Conservation (phyloP, 1,139 yeast species). For the Protomyces gravidus region DNA sequence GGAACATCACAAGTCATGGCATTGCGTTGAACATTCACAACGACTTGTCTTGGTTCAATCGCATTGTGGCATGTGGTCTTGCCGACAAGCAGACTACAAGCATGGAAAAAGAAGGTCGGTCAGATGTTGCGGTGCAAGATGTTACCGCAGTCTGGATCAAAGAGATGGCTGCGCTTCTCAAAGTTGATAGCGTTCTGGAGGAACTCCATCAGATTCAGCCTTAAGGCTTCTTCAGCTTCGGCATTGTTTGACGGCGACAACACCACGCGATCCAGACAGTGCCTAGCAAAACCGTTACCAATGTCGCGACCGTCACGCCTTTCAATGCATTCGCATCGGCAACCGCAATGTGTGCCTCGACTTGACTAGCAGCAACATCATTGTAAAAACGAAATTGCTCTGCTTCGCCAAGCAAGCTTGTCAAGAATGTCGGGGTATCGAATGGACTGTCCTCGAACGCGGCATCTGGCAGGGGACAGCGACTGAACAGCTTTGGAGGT, state of each 20-base stretch:
- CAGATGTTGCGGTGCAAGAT: not conserved
- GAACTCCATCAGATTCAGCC: not conserved
- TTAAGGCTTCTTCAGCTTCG: not conserved
- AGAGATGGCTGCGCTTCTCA: not conserved
- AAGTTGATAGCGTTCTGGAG: not conserved
- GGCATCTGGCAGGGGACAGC: constrained; percentile 10
- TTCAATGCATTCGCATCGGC: not conserved
- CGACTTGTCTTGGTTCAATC: constrained; percentile 64
- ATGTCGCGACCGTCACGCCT: not conserved
- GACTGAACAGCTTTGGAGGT: constrained; percentile 3
- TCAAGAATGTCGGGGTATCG: constrained; percentile 7
- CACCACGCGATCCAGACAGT: constrained; percentile 2
- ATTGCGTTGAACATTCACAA: constrained; percentile 75
- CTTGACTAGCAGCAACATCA: not conserved
- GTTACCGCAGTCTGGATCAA: not conserved
- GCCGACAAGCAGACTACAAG: constrained; percentile 58
- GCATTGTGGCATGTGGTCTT: constrained; percentile 80
- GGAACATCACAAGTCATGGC: constrained; percentile 87
- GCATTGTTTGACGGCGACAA: not conserved
- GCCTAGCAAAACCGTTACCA: constrained; percentile 1
- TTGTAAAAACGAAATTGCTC: constrained; percentile 1
- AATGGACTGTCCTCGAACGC: constrained; percentile 20
- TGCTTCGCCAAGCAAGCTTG: constrained; percentile 1
- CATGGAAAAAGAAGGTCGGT: constrained; percentile 36
- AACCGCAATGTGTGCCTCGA: not conserved